phyloP scores from a whole-genome alignment of 1,284 basidiomycete genomes.

The Hypsizygus ulmarius region DNA sequence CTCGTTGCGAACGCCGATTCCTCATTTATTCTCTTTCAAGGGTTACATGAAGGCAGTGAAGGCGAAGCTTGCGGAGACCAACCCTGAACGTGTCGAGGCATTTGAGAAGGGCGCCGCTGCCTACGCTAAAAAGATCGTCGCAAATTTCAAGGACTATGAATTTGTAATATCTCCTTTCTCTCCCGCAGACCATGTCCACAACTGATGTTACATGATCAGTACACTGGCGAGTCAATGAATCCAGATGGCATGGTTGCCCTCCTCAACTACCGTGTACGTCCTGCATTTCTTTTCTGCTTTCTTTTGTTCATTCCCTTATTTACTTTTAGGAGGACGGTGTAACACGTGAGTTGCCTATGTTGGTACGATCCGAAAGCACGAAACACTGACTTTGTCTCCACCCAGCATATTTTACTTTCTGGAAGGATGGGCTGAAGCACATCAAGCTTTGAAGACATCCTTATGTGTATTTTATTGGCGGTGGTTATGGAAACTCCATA shows the following conservation, averaged over 20 bases:
- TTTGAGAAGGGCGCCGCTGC: conserved; percentile 85
- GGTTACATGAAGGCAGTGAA: conserved; percentile 49
- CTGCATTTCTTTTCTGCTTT: conserved; percentile 4
- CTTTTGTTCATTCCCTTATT: conserved; percentile 10
- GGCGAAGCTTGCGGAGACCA: conserved; percentile 49
- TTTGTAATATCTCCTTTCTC: conserved; percentile 52
- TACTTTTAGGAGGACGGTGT: conserved; percentile 60
- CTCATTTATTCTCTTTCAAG: conserved; percentile 25
- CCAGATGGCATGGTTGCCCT: conserved; percentile 88
- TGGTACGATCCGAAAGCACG: not conserved
- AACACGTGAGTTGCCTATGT: conserved; percentile 58
- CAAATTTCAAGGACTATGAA: conserved; percentile 90
- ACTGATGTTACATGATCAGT: conserved; percentile 43
- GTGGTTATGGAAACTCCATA: not conserved
- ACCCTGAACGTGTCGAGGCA: conserved; percentile 68
- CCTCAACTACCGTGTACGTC: conserved; percentile 75
- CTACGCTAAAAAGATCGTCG: conserved; percentile 87
- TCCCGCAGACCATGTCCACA: conserved; percentile 8
- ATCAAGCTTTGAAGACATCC: conserved; percentile 53
- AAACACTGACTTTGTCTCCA: conserved; percentile 5
- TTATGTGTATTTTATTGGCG: conserved; percentile 12
- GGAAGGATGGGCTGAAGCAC: conserved; percentile 88
- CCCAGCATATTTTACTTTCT: conserved; percentile 89
- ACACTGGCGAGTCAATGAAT: conserved; percentile 86
- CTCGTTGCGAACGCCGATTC: not conserved